Base-by-base conservation (phyloP, 352 stramenopile genomes). In the Phytophthora cactorum region DNA sequence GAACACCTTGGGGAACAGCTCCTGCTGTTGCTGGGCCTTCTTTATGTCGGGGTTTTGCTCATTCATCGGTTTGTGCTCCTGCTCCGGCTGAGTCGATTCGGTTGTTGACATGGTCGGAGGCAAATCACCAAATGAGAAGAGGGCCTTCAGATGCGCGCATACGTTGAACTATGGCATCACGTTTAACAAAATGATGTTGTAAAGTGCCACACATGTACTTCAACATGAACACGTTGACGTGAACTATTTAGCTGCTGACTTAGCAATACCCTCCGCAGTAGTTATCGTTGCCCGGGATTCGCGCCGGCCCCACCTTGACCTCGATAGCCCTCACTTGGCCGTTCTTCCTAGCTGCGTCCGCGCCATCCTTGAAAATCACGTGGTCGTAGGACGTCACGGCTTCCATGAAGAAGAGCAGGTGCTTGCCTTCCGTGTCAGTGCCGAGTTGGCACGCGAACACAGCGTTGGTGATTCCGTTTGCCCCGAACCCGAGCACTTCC, bases 251-350 rank as follows among this genome's bases (percentile, higher is more conserved):
- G 22, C 22, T 22, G 22, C 22, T 43, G 17, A 32, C 2, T 56
- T 46, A 92, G 60, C 82, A 91, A 52, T 89, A 91, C 7, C 84
- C 84, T n/a, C 80, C 81, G 57, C 80, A 87, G 72, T 91, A 92
- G 29, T 59, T 51, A 4, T 61, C 59, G 46, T 77, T 81, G 29
- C 52, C 63, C 1, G 59, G 45, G 28, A 80, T 81, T 2, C 63
- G 56, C 11, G 84, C 84, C 0, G 84, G 82, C 0, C 84, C 84
- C 0, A 92, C 75, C 14, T 64, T 39, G 49, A 91, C 81, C 6
- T 78, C 59, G 34, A 92, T 83, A 22, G 66, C 59, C 39, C 81
- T 78, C 59, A 92, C 52, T 32, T 68, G 46, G 12, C 74, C 59
- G 36, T 90, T 88, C 38, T 78, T 75, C 12, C 44, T 29, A 8